Percentiles rank a stretch among this genome's conserved stretches.
Conservation (phyloP, 2,329 filamentous ascomycete genomes). For the Fusarium sp. region DNA sequence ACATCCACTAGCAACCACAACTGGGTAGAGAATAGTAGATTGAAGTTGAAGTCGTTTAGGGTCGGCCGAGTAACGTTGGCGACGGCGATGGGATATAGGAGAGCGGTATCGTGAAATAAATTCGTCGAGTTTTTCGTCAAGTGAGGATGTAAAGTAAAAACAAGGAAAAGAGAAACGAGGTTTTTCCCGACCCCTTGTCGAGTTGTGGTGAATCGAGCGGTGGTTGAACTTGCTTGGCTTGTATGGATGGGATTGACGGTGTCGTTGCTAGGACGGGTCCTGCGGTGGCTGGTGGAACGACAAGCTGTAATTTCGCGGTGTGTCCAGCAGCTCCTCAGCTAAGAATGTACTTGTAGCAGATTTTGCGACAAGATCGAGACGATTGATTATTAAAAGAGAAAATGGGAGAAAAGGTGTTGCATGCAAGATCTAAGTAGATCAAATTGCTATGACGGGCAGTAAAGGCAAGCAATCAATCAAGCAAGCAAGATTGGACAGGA, state of each 20-base stretch:
- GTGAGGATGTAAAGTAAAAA: conserved; percentile 29
- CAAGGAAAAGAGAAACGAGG: conserved; percentile 24
- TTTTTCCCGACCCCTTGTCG: conserved; percentile 31
- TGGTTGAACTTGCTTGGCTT: conserved; percentile 30
- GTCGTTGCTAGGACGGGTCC: conserved; percentile 38
- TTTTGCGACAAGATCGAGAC: not conserved
- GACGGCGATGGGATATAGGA: conserved; percentile 17
- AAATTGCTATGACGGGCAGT: conserved; percentile 12
- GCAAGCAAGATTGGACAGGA: conserved; percentile 9
- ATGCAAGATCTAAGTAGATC: conserved; percentile 3
- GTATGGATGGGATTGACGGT: conserved; percentile 24
- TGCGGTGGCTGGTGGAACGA: conserved; percentile 38
- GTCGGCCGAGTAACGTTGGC: conserved; percentile 19
- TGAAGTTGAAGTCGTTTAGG: conserved; percentile 8
- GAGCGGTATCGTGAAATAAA: conserved; percentile 12
- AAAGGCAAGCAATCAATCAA: not conserved
- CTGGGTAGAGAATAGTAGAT: conserved; percentile 14
- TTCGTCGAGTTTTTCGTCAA: conserved; percentile 19
- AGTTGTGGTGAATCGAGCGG: conserved; percentile 12
- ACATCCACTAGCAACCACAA: conserved; percentile 46
- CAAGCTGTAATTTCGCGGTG: conserved; percentile 38
- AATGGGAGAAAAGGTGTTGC: not conserved
- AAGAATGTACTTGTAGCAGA: conserved; percentile 12
- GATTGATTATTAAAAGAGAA: not conserved
- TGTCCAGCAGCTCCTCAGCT: conserved; percentile 16